Conservation (phyloP, 257 asterid species). For the Fraxinus excelsior region DNA sequence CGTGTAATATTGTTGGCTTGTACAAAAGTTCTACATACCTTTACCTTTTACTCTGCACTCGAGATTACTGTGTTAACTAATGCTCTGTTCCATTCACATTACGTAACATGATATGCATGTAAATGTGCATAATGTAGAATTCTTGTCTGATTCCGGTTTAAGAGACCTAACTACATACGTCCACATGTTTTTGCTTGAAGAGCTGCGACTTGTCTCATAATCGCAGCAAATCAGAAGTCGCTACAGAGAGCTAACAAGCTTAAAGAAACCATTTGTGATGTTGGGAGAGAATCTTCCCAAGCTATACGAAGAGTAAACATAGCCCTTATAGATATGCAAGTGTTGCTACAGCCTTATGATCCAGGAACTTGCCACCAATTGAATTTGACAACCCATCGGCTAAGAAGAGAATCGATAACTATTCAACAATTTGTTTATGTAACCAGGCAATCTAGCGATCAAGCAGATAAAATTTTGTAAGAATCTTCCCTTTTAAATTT, state of each 20-base stretch:
- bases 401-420: slow-evolving; percentile 38
- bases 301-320: slow-evolving; percentile 40
- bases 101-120: background rate
- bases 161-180: too few relatives aligned
- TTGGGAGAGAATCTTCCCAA: slow-evolving; percentile 36
- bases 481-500: background rate
- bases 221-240: slow-evolving; percentile 38
- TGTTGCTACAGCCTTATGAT: slow-evolving; percentile 40
- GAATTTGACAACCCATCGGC: slow-evolving; percentile 36
- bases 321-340: slow-evolving; percentile 42
- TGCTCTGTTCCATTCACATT: background rate
- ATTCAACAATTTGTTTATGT: slow-evolving; percentile 32
- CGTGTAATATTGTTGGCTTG: background rate
- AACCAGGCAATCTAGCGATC: slow-evolving; percentile 33
- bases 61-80: background rate
- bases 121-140: background rate
- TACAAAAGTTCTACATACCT: background rate
- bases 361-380: slow-evolving; percentile 32
- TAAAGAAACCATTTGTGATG: slow-evolving; percentile 37
- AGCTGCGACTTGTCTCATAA: slow-evolving; percentile 33
- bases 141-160: background rate
- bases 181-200: slow-evolving; percentile 33
- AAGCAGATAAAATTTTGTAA: slow-evolving; percentile 44
- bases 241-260: slow-evolving; percentile 39
- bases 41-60: background rate